These are phyloP conservation scores for Suhomyces tanzawaensis DNA, from an alignment of 805 yeast genomes.

Conservation along the genomic window DNA sequence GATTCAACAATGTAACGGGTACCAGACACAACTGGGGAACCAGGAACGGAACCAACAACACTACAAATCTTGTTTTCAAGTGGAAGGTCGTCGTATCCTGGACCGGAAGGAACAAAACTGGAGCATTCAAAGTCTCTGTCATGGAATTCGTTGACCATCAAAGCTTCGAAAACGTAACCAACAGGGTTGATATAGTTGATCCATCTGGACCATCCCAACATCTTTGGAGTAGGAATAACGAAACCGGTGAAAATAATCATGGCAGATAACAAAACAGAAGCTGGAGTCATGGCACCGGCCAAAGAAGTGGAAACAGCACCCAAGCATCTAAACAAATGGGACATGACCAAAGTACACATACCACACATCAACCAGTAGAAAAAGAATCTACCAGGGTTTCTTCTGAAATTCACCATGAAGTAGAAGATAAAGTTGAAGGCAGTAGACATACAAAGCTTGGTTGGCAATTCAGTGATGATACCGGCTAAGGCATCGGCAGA, in stretches of 20 bases:
- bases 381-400: slow-evolving; percentile 54
- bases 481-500: slow-evolving; percentile 65
- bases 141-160: slow-evolving; percentile 57
- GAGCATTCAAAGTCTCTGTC: slow-evolving; percentile 48
- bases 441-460: slow-evolving; percentile 44
- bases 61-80: slow-evolving; percentile 31
- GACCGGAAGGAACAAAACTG: slow-evolving; percentile 46
- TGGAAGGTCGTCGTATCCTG: slow-evolving; percentile 33
- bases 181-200: slow-evolving; percentile 43
- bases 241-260: slow-evolving; percentile 56
- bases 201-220: slow-evolving; percentile 61
- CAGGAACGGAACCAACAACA: slow-evolving; percentile 24
- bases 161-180: slow-evolving; percentile 46
- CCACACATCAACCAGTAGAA: slow-evolving; percentile 46
- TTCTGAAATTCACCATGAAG: slow-evolving; percentile 52
- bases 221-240: slow-evolving; percentile 40
- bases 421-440: slow-evolving; percentile 50
- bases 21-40: slow-evolving; percentile 22
- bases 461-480: slow-evolving; percentile 55
- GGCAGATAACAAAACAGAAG: slow-evolving; percentile 45
- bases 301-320: slow-evolving; percentile 42
- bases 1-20: slow-evolving; percentile 33
- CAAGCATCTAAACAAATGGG: slow-evolving; percentile 43
- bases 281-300: slow-evolving; percentile 46
- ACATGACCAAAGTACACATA: slow-evolving; percentile 49